Percentiles rank a stretch among this genome's conserved stretches.
These are phyloP conservation scores for Agrocybe chaxingu DNA, from an alignment of 768 basidiomycete species.

Conservation along the genomic window DNA sequence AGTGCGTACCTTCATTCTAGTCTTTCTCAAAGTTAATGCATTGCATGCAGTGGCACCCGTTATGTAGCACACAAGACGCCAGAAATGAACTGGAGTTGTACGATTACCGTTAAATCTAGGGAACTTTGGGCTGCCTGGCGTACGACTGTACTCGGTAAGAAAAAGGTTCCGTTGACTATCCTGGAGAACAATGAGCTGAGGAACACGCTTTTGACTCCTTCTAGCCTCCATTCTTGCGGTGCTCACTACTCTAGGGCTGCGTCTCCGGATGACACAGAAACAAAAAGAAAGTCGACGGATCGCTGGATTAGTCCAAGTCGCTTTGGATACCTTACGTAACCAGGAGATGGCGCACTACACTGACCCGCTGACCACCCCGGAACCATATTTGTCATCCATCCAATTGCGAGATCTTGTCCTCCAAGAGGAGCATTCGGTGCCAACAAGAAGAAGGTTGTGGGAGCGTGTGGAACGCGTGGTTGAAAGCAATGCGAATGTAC, in stretches of 20 bases:
- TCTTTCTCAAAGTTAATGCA: slow-evolving; percentile 5
- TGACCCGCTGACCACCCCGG: slow-evolving; percentile 72
- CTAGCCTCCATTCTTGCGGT: slow-evolving; percentile 30
- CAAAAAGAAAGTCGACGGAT: slow-evolving; percentile 63
- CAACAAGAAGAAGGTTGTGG: slow-evolving; percentile 70
- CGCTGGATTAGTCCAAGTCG: slow-evolving; percentile 72
- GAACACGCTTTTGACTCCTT: slow-evolving; percentile 11
- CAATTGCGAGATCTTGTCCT: slow-evolving; percentile 87
- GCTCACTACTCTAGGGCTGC: slow-evolving; percentile 26
- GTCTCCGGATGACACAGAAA: slow-evolving; percentile 45
- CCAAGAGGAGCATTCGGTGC: slow-evolving; percentile 75
- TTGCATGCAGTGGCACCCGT: slow-evolving; percentile 53
- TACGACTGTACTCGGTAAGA: slow-evolving; percentile 57
- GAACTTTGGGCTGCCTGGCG: slow-evolving; percentile 71
- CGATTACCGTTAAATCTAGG: slow-evolving; percentile 60
- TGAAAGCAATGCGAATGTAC: slow-evolving; percentile 88
- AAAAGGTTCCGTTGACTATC: slow-evolving; percentile 15
- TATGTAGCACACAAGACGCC: slow-evolving; percentile 75
- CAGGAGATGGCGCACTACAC: slow-evolving; percentile 82
- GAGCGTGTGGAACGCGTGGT: slow-evolving; percentile 79
- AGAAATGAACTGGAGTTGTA: slow-evolving; percentile 64
- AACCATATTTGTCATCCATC: slow-evolving; percentile 78
- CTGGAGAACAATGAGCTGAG: slow-evolving; percentile 13
- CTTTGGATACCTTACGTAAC: slow-evolving; percentile 74
- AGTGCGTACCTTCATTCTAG: slow-evolving; percentile 41